Evolutionary conservation across 2,329 filamentous ascomycete species (phyloP).

Genomic region (Diaporthe citrichinensis): DNA sequence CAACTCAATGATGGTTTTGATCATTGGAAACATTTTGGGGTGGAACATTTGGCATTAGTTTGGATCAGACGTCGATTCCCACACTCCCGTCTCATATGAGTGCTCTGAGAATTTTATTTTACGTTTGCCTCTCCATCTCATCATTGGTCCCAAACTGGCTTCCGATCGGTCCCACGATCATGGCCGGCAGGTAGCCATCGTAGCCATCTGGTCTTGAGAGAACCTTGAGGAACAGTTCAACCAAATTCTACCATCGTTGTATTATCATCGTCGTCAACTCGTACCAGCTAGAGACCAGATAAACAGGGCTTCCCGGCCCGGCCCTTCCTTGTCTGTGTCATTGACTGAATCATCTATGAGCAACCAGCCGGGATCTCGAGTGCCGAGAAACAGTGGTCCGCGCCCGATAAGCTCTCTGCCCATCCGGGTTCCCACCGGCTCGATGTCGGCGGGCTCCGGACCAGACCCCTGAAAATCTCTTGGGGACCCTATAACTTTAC

Average conservation of each 20-base stretch:
- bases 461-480: neutral
- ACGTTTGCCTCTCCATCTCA: neutral
- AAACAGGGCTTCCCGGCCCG: slow-evolving; percentile 15
- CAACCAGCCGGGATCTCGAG: neutral
- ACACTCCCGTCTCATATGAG: neutral
- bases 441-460: slow-evolving; percentile 25
- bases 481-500: slow-evolving; percentile 19
- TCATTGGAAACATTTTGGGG: neutral
- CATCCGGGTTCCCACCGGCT: slow-evolving; percentile 31
- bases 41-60: too few species aligned
- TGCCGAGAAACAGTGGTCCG: slow-evolving; percentile 11
- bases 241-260: neutral
- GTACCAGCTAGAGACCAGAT: neutral
- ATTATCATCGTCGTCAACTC: too few species aligned
- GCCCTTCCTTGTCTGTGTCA: neutral
- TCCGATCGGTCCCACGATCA: too few species aligned
- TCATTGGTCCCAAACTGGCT: too few species aligned
- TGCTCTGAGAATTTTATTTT: neutral
- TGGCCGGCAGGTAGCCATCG: neutral
- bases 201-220: neutral
- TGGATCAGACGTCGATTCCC: neutral
- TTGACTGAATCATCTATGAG: neutral
- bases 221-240: neutral
- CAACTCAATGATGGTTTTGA: slow-evolving; percentile 13
- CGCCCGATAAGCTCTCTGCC: slow-evolving; percentile 35